Percentiles rank a stretch among this genome's conserved stretches.
Conservation (phyloP, 2,329 filamentous ascomycete genomes). For the Achaetomium macrosporum region DNA sequence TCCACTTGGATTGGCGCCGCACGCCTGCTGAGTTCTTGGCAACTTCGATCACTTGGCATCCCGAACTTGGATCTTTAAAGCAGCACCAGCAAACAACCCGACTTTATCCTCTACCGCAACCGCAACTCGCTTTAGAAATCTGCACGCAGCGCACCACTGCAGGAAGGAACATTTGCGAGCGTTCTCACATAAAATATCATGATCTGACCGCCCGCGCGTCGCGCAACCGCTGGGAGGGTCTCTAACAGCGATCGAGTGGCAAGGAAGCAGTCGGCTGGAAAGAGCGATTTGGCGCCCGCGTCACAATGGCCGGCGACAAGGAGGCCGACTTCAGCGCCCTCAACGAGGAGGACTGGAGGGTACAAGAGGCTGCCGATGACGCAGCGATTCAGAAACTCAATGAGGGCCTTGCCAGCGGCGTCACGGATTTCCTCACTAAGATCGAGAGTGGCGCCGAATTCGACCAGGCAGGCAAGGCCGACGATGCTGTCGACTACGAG, state of each 20-base stretch:
- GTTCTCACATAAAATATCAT: not conserved
- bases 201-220: too few relatives aligned
- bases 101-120: not conserved
- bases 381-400: slow-evolving; percentile 17
- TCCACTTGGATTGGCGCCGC: slow-evolving; percentile 1
- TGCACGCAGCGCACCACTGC: not conserved
- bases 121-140: not conserved
- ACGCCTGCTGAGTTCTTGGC: slow-evolving; percentile 6
- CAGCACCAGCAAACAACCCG: not conserved
- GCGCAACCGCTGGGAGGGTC: slow-evolving; percentile 12
- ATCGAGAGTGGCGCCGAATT: slow-evolving; percentile 36
- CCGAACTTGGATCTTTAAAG: not conserved
- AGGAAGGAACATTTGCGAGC: not conserved
- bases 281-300: not conserved
- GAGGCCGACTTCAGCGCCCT: slow-evolving; percentile 15
- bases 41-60: too few relatives aligned
- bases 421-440: slow-evolving; percentile 38
- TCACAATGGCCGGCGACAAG: slow-evolving; percentile 19
- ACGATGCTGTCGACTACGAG: slow-evolving; percentile 82
- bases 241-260: slow-evolving; percentile 12
- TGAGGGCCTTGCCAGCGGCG: slow-evolving; percentile 34
- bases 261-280: not conserved
- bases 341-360: slow-evolving; percentile 22
- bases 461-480: slow-evolving; percentile 73
- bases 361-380: slow-evolving; percentile 24